A percentile compares a stretch with the other conserved stretches of the same genome.
Conservation (phyloP, 768 basidiomycete species). For the Pleurotus salmoneostramineus region DNA sequence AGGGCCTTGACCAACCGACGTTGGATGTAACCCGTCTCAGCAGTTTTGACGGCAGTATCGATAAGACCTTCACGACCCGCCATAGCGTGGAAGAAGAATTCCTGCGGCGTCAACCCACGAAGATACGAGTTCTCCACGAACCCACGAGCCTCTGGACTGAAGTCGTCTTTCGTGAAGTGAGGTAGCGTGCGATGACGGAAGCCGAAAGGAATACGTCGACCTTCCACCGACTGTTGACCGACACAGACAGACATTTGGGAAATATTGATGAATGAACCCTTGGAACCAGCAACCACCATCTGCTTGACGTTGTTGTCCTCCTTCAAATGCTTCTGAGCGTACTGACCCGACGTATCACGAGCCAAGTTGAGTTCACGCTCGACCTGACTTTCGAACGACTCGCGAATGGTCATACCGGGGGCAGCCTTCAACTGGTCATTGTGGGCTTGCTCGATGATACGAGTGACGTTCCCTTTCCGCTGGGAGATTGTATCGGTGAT, state of each 20-base stretch:
- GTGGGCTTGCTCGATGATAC: conserved; percentile 78
- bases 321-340: conserved; percentile 96
- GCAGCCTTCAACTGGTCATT: conserved; percentile 84
- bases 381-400: conserved; percentile 93
- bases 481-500: conserved; percentile 82
- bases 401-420: conserved; percentile 99
- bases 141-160: conserved; percentile 94
- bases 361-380: conserved; percentile 91
- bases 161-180: conserved; percentile 98
- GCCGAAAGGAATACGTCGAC: conserved; percentile 96
- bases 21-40: conserved; percentile 99
- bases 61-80: conserved; percentile 98
- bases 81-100: conserved; percentile 99
- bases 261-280: conserved; percentile 99
- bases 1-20: conserved; percentile 96
- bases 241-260: conserved; percentile 99
- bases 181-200: conserved; percentile 96
- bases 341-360: conserved; percentile 93
- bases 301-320: conserved; percentile 99
- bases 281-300: conserved; percentile 99
- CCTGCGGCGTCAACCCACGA: conserved; percentile 93
- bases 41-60: conserved; percentile 99
- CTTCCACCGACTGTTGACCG: conserved; percentile 97
- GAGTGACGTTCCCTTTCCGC: conserved; percentile 75
- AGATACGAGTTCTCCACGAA: conserved; percentile 99